Evolutionary conservation across 331 rosid species (phyloP).

Genomic region (Saraca asoca): DNA sequence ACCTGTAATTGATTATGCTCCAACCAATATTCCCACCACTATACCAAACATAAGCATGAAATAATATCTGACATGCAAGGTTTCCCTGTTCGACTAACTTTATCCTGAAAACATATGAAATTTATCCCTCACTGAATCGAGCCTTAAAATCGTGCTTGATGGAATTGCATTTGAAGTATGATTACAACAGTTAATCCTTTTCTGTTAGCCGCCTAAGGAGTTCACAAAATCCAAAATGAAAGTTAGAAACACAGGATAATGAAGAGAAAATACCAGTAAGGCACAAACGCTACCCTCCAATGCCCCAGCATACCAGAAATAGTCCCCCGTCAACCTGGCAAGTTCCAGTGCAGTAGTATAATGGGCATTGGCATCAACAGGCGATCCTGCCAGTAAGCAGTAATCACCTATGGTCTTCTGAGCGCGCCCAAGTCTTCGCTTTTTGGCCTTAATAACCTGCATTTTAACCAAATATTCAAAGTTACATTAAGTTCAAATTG

Average conservation of each 20-base stretch:
- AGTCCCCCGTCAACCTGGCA: slow-evolving; percentile 88
- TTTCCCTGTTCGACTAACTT: slow-evolving; percentile 12
- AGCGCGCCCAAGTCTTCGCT: slow-evolving; percentile 94
- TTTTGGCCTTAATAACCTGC: slow-evolving; percentile 96
- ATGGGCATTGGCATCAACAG: slow-evolving; percentile 97
- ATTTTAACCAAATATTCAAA: slow-evolving; percentile 32
- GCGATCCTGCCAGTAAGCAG: slow-evolving; percentile 94
- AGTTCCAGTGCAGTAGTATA: slow-evolving; percentile 90
- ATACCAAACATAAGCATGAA: neutral
- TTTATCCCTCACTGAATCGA: neutral
- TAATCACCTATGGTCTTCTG: slow-evolving; percentile 98
- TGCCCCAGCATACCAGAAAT: slow-evolving; percentile 96
- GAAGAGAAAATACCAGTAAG: slow-evolving; percentile 61
- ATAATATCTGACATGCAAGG: slow-evolving; percentile 19
- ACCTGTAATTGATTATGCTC: too few species aligned
- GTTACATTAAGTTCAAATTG: slow-evolving; percentile 29
- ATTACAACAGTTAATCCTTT: neutral
- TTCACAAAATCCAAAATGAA: slow-evolving; percentile 18
- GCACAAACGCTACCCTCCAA: slow-evolving; percentile 96
- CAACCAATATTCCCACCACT: too few species aligned
- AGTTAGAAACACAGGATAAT: neutral
- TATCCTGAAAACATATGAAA: slow-evolving; percentile 10
- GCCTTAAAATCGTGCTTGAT: slow-evolving; percentile 3
- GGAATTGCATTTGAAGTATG: slow-evolving; percentile 1
- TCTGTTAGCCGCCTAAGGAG: neutral